Base-by-base conservation (phyloP, 140 eudicot genomes). In the Ambrosia hybrid region DNA sequence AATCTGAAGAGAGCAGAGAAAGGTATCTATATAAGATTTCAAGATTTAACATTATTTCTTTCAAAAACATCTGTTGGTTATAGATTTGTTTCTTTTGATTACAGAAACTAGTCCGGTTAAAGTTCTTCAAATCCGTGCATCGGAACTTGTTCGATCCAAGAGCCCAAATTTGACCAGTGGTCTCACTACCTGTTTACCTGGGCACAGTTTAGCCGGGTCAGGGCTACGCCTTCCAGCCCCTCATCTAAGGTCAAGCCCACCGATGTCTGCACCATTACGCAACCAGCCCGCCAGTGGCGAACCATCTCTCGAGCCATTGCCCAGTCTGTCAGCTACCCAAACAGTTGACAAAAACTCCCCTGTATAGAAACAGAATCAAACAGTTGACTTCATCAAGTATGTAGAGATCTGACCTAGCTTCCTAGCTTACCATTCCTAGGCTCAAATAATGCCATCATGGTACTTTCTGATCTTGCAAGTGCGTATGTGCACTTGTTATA, bases 191-290 rank as follows among this genome's bases (percentile, higher is more conserved):
- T 46, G 3, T 9, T 46, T 46, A 46, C 51, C 51, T 46, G 52
- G 53, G 10, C 53, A 8, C 0, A 48, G 53, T 48, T 37, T 15
- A 30, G 73, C 76, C 53, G 57, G 75, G 12, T 5, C 16, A 33
- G 34, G 6, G 36, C 6, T 76, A 5, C 79, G 82, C 41, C 79
- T 21, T 21, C 30, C 83, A 6, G 85, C 92, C 9, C 96, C 92
- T n/a, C 92, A 86, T 73, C 74, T 84, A 16, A 57, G 83, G 52
- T 53, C 82, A 38, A 65, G 77, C 52, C 73, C 71, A 0, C 49
- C 65, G 4, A 38, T 76, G 26, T 57, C 51, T 62, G 67, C 61
- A 72, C 30, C 81, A 12, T 12, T 39, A 33, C 39, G 56, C 62
- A 67, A 33, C 76, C 57, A 15, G 14, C 88, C 2, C 30, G 84